Base-by-base conservation (phyloP, 2,329 filamentous ascomycete species). In the Fusarium tupiense region DNA sequence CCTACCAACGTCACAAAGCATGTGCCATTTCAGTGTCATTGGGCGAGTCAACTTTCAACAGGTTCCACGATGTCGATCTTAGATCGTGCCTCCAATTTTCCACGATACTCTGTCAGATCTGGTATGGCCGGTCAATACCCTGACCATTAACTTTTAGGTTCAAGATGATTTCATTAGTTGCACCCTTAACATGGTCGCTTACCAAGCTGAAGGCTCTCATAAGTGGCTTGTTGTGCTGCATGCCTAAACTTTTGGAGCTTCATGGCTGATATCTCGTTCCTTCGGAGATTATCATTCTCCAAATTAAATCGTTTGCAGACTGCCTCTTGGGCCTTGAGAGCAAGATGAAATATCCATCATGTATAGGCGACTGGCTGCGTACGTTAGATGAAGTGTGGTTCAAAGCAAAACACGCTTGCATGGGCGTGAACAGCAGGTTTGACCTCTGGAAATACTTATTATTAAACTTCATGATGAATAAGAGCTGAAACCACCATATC, bases 141-240 rank as follows among this genome's bases (percentile, higher is more conserved):
- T 31, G 26, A 56, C 29, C 22, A 52, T 38, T n/a, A 49, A 40
- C 46, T 38, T 71, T 72, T 59, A 54, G 54, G 63, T 72, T 60
- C 37, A 57, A 49, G 22, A 62, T 74, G 71, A 74, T 60, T 64
- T 68, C 63, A 72, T 74, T 35, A 35, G 41, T 26, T 59, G 44
- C 46, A 65, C 64, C 52, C 37, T 59, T 38, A 14, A 19, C 26
- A 58, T 17, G 31, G 20, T 41, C 26, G 41, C 43, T 69, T 56
- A 54, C 29, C 57, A 57, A 58, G 50, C n/a, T 57, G 40, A 68
- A 46, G 38, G 29, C 22, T 31, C 37, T 44, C 43, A n/a, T 33
- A 46, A 44, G 60, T 64, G 53, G 35, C 41, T 37, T 50, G 19
- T 46, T 43, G 20, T 53, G 40, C 40, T 53, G 53, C 40, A 49